These are phyloP conservation scores for Pseudevernia furfuracea DNA, from an alignment of 495 filamentous ascomycete genomes.

Conservation along the genomic window DNA sequence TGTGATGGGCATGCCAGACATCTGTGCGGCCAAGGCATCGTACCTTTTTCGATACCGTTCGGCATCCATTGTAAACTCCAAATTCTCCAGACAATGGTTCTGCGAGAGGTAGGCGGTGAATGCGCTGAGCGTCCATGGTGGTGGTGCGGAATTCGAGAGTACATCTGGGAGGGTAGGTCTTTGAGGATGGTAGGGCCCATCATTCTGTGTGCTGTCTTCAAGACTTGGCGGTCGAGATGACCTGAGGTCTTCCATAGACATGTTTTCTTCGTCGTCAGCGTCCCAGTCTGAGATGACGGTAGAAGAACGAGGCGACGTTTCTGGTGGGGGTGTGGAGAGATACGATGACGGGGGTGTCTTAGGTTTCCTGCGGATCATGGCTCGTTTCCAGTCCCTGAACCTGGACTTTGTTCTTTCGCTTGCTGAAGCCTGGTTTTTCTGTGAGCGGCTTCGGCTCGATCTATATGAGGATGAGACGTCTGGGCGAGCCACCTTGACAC, in stretches of 20 bases:
- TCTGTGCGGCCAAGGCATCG: constrained; percentile 43
- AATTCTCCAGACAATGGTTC: constrained; percentile 92
- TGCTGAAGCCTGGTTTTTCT: constrained; percentile 22
- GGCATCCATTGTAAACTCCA: constrained; percentile 96
- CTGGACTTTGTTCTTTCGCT: constrained; percentile 20
- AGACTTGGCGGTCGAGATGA: constrained; percentile 56
- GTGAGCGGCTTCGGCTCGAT: constrained; percentile 22
- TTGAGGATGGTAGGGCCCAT: constrained; percentile 60
- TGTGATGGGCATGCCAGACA: constrained; percentile 36
- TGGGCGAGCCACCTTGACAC: constrained; percentile 26
- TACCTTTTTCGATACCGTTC: constrained; percentile 80
- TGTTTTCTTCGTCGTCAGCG: constrained; percentile 49
- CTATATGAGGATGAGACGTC: constrained; percentile 13
- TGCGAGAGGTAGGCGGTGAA: constrained; percentile 98
- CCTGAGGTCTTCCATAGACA: constrained; percentile 39
- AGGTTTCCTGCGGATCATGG: constrained; percentile 30
- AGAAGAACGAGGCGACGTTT: constrained; percentile 22
- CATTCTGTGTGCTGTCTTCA: constrained; percentile 28
- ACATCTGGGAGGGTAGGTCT: constrained; percentile 82
- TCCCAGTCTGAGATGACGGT: constrained; percentile 45
- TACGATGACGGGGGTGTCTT: constrained; percentile 24
- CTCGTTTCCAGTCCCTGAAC: constrained; percentile 27
- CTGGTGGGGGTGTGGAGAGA: constrained; percentile 27
- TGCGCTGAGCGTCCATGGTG: constrained; percentile 85
- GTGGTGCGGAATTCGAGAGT: constrained; percentile 73